phyloP scores from a whole-genome alignment of 768 basidiomycete species.

The Phlebiopsis gigantea region DNA sequence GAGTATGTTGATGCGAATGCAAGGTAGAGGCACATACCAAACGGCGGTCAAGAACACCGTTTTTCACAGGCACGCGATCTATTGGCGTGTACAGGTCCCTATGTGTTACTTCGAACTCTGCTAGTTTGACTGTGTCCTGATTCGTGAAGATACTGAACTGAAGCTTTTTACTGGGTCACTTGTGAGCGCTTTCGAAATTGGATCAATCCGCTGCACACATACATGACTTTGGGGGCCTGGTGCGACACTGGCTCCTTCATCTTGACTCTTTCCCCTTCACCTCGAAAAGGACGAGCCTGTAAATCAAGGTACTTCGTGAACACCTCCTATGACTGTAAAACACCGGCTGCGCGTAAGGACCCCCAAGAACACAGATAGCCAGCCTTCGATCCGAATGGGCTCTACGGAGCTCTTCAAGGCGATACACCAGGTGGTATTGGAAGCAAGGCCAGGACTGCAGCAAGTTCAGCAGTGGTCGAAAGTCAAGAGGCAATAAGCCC shows the following conservation, averaged over 20 bases:
- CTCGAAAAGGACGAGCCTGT: no score
- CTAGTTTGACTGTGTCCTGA: slow-evolving; percentile 92
- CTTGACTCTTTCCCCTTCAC: slow-evolving; percentile 4
- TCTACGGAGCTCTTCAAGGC: not conserved
- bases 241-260: slow-evolving; percentile 85
- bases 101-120: slow-evolving; percentile 94
- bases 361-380: no score
- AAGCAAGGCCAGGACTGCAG: not conserved
- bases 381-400: not conserved
- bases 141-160: slow-evolving; percentile 94
- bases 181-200: not conserved
- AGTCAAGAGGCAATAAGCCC: slow-evolving; percentile 2
- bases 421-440: not conserved
- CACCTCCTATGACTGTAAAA: no score
- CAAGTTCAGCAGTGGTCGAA: not conserved
- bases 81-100: slow-evolving; percentile 84
- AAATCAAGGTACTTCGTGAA: no score
- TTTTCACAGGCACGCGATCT: slow-evolving; percentile 79
- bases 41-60: slow-evolving; percentile 90
- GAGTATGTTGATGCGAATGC: not conserved
- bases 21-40: slow-evolving; percentile 42
- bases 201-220: slow-evolving; percentile 16
- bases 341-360: no score
- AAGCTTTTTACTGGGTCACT: slow-evolving; percentile 70
- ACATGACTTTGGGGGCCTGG: slow-evolving; percentile 83